These are phyloP conservation scores for Theileria parva DNA, from an alignment of 169 alveolate genomes.

Conservation along the genomic window DNA sequence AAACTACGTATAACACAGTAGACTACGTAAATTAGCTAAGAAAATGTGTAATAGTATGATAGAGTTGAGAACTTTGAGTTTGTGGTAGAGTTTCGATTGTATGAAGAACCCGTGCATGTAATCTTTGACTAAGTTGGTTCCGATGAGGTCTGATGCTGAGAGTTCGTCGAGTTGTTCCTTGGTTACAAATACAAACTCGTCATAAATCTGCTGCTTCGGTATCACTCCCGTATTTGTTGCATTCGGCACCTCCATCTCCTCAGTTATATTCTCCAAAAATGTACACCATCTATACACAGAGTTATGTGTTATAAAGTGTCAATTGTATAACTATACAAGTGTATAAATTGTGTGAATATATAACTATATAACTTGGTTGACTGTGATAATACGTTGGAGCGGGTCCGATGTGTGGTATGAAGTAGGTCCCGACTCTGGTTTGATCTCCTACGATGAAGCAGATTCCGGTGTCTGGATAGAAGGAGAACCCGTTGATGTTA, in stretches of 20 bases:
- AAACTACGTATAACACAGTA: too few species aligned
- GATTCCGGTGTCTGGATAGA: conserved; percentile 88
- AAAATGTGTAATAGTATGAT: neutral
- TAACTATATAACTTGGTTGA: neutral
- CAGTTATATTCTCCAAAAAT: conserved; percentile 93
- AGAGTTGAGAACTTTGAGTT: conserved; percentile 27
- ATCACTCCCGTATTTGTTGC: conserved; percentile 67
- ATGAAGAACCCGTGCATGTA: conserved; percentile 93
- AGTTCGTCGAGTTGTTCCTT: conserved; percentile 89
- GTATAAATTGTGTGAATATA: neutral
- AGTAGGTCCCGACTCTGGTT: conserved; percentile 89
- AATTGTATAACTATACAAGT: neutral
- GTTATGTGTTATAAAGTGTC: neutral
- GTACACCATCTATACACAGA: conserved; percentile 86
- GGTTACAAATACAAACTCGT: conserved; percentile 93
- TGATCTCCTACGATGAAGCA: conserved; percentile 91
- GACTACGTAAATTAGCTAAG: neutral
- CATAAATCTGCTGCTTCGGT: conserved; percentile 71
- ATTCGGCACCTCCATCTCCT: conserved; percentile 90
- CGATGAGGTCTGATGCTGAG: conserved; percentile 89
- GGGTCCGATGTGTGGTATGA: conserved; percentile 91
- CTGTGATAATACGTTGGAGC: conserved; percentile 86
- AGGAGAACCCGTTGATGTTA: conserved; percentile 69
- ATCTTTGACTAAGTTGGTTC: conserved; percentile 90
- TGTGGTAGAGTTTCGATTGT: conserved; percentile 28